phyloP scores from a whole-genome alignment of 495 filamentous ascomycete species.

The Aspergillus diversus region DNA sequence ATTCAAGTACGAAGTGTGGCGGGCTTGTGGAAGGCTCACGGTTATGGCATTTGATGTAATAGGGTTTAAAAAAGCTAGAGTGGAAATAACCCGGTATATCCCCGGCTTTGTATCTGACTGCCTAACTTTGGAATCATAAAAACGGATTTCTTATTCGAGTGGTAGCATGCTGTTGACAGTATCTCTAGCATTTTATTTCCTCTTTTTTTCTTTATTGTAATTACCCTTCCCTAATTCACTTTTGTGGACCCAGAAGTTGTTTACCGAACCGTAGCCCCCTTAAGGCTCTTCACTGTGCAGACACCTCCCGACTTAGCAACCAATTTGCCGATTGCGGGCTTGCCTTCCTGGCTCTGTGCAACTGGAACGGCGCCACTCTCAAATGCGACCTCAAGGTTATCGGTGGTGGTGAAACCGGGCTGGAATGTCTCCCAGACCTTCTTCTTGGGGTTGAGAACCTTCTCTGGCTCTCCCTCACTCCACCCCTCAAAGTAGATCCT shows the following conservation, averaged over 20 bases:
- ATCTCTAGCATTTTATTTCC: not conserved
- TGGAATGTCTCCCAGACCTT: constrained; percentile 97
- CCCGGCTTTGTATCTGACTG: not conserved
- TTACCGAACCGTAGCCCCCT: constrained; percentile 70
- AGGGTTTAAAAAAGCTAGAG: too few relatives aligned
- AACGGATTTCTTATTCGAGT: not conserved
- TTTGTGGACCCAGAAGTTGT: not conserved
- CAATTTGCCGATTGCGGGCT: constrained; percentile 69
- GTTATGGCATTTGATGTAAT: too few relatives aligned
- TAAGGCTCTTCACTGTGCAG: constrained; percentile 74
- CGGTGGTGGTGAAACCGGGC: constrained; percentile 89
- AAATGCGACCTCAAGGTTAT: constrained; percentile 75
- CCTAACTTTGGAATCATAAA: not conserved
- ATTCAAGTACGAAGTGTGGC: not conserved
- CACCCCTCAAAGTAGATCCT: constrained; percentile 93
- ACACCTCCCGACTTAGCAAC: constrained; percentile 69
- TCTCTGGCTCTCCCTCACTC: constrained; percentile 83
- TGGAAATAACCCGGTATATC: too few relatives aligned
- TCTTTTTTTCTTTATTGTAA: constrained; percentile 13
- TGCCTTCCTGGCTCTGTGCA: constrained; percentile 61
- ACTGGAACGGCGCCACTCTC: constrained; percentile 65
- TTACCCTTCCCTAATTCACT: not conserved
- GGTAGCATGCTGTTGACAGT: not conserved
- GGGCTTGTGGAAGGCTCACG: too few relatives aligned
- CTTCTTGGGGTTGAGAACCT: constrained; percentile 96